Evolutionary conservation across 1,139 yeast species (phyloP).

Genomic region (Taphrina deformans): DNA sequence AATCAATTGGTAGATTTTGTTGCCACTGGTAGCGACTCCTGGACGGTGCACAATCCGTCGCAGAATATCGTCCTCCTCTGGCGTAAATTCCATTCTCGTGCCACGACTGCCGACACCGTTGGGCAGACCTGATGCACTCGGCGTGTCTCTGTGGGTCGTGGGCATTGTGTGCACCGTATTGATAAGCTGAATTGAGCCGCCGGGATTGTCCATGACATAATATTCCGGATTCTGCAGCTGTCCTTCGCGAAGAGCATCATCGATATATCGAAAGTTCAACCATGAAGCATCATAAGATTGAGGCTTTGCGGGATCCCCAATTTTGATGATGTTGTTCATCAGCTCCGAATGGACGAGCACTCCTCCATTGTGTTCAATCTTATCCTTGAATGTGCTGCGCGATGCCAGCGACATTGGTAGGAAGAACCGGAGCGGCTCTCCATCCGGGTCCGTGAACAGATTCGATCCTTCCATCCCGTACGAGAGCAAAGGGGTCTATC

Average conservation of each 20-base stretch:
- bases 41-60: constrained; percentile 29
- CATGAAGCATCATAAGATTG: constrained; percentile 12
- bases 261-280: constrained; percentile 13
- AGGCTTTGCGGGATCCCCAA: constrained; percentile 25
- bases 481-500: not conserved
- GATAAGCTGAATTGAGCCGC: not conserved
- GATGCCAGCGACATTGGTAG: constrained; percentile 13
- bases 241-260: constrained; percentile 26
- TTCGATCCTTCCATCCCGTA: not conserved
- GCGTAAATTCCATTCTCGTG: constrained; percentile 22
- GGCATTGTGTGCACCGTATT: not conserved
- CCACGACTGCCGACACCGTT: constrained; percentile 27
- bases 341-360: constrained; percentile 10
- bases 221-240: constrained; percentile 9
- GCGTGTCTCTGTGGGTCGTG: not conserved
- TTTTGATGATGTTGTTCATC: constrained; percentile 4
- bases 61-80: constrained; percentile 28
- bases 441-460: constrained; percentile 19
- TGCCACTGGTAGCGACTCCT: constrained; percentile 25
- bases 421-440: constrained; percentile 28
- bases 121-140: not conserved
- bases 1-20: constrained; percentile 27
- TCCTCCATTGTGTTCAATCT: constrained; percentile 26
- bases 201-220: constrained; percentile 21
- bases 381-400: constrained; percentile 5